These are phyloP conservation scores for Aquanectria penicillioides DNA, from an alignment of 2,329 filamentous ascomycete species.

Conservation along the genomic window DNA sequence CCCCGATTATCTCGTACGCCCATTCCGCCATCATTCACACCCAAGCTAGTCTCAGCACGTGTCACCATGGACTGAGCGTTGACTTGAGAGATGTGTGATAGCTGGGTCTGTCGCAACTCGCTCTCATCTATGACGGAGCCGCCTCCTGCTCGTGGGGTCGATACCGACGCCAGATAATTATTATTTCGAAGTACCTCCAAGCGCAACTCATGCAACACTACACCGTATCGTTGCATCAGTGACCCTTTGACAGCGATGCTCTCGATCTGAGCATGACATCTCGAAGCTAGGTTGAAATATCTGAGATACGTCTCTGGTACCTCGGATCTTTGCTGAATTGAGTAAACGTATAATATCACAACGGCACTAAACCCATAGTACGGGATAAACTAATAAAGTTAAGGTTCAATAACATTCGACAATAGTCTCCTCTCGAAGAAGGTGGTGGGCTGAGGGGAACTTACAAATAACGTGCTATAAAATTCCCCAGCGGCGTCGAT, in stretches of 20 bases:
- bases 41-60: too few species aligned
- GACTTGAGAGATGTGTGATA: too few species aligned
- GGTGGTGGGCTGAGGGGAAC: too few species aligned
- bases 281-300: constrained; percentile 50
- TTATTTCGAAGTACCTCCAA: constrained; percentile 40
- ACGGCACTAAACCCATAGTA: constrained; percentile 58
- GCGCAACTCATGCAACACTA: constrained; percentile 52
- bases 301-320: constrained; percentile 39
- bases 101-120: too few species aligned
- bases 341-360: constrained; percentile 56
- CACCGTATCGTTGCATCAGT: constrained; percentile 52
- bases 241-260: constrained; percentile 50
- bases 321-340: constrained; percentile 49
- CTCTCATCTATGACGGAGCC: too few species aligned
- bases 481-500: constrained; percentile 16
- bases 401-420: too few species aligned
- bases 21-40: too few species aligned
- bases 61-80: too few species aligned
- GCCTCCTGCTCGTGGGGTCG: too few species aligned
- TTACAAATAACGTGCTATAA: constrained; percentile 28
- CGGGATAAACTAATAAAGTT: constrained; percentile 42
- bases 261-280: constrained; percentile 53
- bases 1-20: too few species aligned
- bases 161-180: constrained; percentile 22
- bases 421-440: too few species aligned